Base-by-base conservation (phyloP, 768 basidiomycete species). In the Psilocybe cubensis region DNA sequence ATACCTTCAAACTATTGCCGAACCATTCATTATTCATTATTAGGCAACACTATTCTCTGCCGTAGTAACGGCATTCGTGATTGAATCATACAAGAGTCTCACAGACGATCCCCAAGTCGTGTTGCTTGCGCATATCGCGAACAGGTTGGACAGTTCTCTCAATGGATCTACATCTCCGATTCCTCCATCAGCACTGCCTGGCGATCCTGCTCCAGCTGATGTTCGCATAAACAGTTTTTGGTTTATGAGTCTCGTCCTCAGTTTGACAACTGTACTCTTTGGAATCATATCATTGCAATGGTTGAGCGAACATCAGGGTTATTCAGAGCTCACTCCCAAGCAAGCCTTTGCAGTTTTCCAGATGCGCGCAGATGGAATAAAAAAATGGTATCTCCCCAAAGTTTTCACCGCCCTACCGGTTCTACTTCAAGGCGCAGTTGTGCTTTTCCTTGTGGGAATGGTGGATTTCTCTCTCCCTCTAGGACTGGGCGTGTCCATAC, bases 11-110 rank as follows among this genome's bases (percentile, higher is more conserved):
- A 28, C n/a, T 17, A 24, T 17, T 20, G 24, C 10, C 4, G 20
- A 18, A 7, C 17, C 20, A 12, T 24, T 14, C 12, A 17, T n/a
- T 31, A 48, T 11, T 11, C 4, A 14, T 14, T 5, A 38, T n/a
- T 14, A 48, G 46, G 46, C 46, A 28, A 48, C 46, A 17, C 46
- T 48, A 20, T 48, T 48, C 46, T 48, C 46, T n/a, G 46, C 46
- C 10, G 46, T 48, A 5, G 46, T 48, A 28, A 48, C 46, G 11
- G 28, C 46, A 7, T 48, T 48, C 11, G 46, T 48, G 5, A 28
- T 48, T 4, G 46, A 48, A 8, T 48, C 46, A 9, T 48, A 48
- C 28, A 48, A 48, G 18, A 48, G 24, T 18, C 46, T 48, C 11
- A 8, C 5, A 31, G 17, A 27, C 9, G 46, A 48, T 20, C 46